Percentiles rank a stretch among this genome's conserved stretches.
Evolutionary conservation across 176 grass and related monocot genomes (phyloP).

Genomic region (Triticum timopheevii): DNA sequence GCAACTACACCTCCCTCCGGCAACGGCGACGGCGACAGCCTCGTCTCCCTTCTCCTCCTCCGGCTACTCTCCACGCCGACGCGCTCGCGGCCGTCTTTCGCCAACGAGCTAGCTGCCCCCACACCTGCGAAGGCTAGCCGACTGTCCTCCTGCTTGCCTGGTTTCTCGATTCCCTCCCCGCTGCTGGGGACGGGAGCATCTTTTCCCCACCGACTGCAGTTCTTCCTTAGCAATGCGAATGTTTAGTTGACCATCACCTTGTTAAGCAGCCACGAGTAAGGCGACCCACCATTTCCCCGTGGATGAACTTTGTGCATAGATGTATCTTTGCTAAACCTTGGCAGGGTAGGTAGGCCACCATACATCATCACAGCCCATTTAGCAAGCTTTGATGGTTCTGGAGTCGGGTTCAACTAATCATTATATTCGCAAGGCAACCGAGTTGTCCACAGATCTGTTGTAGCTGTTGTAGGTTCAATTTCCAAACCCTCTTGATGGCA

Average conservation of each 20-base stretch:
- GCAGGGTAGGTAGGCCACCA: neutral
- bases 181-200: neutral
- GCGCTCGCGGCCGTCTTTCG: neutral
- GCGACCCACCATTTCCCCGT: neutral
- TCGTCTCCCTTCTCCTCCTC: neutral
- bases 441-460: neutral
- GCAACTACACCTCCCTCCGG: neutral
- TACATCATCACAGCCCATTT: neutral
- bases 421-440: neutral
- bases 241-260: neutral
- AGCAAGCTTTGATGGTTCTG: neutral
- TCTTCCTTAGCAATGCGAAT: neutral
- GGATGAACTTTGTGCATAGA: neutral
- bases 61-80: neutral
- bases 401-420: neutral
- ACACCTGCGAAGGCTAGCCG: neutral
- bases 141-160: neutral
- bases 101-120: neutral
- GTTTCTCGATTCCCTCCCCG: no score
- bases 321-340: no score
- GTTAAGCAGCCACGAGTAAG: neutral
- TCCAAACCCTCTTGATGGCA: neutral
- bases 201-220: neutral
- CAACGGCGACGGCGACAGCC: neutral
- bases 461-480: neutral